Conservation (phyloP, 306 rosid genomes). For the Vachellia collinsii region DNA sequence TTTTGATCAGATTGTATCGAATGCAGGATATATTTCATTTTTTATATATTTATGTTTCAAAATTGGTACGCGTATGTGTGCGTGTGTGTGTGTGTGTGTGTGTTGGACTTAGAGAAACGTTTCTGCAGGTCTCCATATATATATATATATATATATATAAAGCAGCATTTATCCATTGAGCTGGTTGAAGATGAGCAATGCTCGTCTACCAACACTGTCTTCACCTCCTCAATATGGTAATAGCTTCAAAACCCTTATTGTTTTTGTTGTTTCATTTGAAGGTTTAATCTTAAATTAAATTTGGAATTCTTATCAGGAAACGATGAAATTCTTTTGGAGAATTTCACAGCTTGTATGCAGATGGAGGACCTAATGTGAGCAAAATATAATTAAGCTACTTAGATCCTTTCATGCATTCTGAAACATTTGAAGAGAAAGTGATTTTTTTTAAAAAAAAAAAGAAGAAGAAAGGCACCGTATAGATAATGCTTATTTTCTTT, state of each 20-base stretch:
- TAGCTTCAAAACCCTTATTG: background rate
- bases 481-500: background rate
- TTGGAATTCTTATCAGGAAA: conserved; percentile 43
- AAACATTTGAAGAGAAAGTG: background rate
- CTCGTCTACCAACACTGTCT: conserved; percentile 45
- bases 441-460: too few relatives aligned
- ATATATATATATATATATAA: background rate
- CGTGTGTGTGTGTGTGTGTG: too few relatives aligned
- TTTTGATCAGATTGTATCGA: too few relatives aligned
- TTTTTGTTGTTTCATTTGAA: background rate
- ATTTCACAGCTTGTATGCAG: conserved; percentile 41
- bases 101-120: background rate
- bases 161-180: background rate
- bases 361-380: conserved; percentile 52
- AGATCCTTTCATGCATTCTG: background rate
- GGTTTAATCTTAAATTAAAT: background rate
- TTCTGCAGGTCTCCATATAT: background rate
- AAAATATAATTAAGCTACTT: background rate
- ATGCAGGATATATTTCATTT: too few relatives aligned
- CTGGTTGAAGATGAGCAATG: conserved; percentile 48
- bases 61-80: too few relatives aligned
- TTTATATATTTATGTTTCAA: too few relatives aligned
- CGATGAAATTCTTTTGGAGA: conserved; percentile 42
- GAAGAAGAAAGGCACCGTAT: background rate
- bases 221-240: conserved; percentile 49